A percentile compares a stretch with the other conserved stretches of the same genome.
Evolutionary conservation across 768 basidiomycete genomes (phyloP).

Genomic region (Hericium erinaceus): DNA sequence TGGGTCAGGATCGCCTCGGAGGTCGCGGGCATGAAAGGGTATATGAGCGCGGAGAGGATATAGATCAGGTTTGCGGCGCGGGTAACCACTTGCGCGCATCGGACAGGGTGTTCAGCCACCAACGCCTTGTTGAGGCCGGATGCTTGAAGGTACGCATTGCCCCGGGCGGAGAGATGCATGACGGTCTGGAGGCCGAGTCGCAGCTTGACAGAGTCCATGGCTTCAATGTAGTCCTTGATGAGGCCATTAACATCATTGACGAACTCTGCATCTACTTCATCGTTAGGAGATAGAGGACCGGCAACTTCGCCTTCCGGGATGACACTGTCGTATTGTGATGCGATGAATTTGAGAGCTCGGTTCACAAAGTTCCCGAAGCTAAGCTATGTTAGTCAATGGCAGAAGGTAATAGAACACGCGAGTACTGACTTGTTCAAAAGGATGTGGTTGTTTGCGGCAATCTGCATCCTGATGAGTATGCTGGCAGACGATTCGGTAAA

Average conservation of each 20-base stretch:
- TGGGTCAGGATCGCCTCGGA: slow-evolving; percentile 74
- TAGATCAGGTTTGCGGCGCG: slow-evolving; percentile 93
- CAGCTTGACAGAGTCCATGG: slow-evolving; percentile 89
- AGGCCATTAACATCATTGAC: slow-evolving; percentile 70
- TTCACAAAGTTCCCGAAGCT: slow-evolving; percentile 99
- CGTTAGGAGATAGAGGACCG: slow-evolving; percentile 62
- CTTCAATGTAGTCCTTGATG: slow-evolving; percentile 69
- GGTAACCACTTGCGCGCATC: slow-evolving; percentile 85
- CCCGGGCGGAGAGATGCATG: slow-evolving; percentile 83
- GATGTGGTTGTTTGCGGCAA: slow-evolving; percentile 87
- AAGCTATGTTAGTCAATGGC: not conserved
- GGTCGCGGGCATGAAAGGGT: slow-evolving; percentile 96
- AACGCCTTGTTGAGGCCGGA: slow-evolving; percentile 87
- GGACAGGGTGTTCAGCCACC: slow-evolving; percentile 67
- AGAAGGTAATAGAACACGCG: not conserved
- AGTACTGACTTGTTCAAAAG: slow-evolving; percentile 78
- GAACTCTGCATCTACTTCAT: slow-evolving; percentile 64
- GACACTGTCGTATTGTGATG: slow-evolving; percentile 70
- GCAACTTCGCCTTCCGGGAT: slow-evolving; percentile 74
- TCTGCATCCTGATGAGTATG: slow-evolving; percentile 31
- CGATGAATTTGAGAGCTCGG: slow-evolving; percentile 84
- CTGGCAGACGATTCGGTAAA: not conserved
- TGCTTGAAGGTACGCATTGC: slow-evolving; percentile 92
- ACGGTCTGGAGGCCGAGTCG: slow-evolving; percentile 79
- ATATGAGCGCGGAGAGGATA: slow-evolving; percentile 70